Base-by-base conservation (phyloP, 2,329 filamentous ascomycete genomes). In the Curvularia hawaiiensis region DNA sequence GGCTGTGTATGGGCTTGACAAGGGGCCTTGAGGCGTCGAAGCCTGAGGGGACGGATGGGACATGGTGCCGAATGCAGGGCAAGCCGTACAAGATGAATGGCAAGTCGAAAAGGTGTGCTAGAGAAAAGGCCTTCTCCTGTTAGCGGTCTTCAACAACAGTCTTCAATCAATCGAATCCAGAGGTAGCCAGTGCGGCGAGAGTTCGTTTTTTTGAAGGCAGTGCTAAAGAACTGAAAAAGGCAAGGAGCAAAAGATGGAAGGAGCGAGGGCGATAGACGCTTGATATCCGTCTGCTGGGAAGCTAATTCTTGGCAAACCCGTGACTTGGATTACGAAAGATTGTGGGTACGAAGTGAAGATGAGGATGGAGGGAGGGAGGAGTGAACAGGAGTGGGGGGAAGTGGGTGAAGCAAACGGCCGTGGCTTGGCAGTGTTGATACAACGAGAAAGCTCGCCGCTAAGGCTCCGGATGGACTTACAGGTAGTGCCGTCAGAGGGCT, bases 31-130 rank as follows among this genome's bases (percentile, higher is more conserved):
- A 35, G 57, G 62, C 28, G 58, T 60, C 14, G 66, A 69, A 14
- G 69, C 70, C 48, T 62, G 57, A 18, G 67, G 63, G 30, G 69
- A 70, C 38, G 63, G 61, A 49, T 64, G 64, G 59, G 66, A 72
- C 67, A 72, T 72, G 61, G 26, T 63, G 54, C 63, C 57, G 55
- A 56, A 61, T 22, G 55, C 39, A 11, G 26, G 18, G 10, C 35
- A 54, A 31, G 33, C 18, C 54, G 31, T 46, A 46, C 55, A 49
- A 56, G 49, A 48, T 31, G 33, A 26, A 26, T 50, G 53, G 45
- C 50, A 60, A 63, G 54, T 64, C 58, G 58, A 63, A 56, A 54
- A 50, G 61, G 62, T 52, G 61, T 50, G 52, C 47, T 54, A 39
- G 26, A 49, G 38, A 24, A 59, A 62, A 63, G 57, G 54, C 57